Base-by-base conservation (phyloP, 768 basidiomycete species). In the Scleroderma citrinum region DNA sequence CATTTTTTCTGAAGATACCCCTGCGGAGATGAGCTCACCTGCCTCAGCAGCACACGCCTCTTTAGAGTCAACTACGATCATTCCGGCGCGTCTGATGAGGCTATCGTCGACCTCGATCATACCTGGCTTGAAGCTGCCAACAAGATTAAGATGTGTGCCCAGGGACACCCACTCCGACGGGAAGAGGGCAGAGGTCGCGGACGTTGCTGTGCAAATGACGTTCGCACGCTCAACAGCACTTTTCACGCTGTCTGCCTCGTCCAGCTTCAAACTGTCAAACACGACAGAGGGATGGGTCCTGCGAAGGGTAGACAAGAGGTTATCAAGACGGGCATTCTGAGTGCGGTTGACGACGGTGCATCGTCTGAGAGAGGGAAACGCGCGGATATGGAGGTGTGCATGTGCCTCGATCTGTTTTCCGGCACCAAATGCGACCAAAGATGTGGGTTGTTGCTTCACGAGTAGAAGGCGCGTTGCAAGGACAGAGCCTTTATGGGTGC, bases 41-140 rank as follows among this genome's bases (percentile, higher is more conserved):
- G 91, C 88, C 62, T 94, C 92, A 0, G 68, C 61, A n/a, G 71
- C 53, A 58, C 88, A 92, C 2, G 85, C 89, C 2, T 74, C 69
- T 39, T 72, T 65, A 1, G 87, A 90, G 63, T 95, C 92, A 0
- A 93, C 90, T 0, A 90, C 68, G 16, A 92, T 66, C 19, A 69
- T 59, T 43, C 64, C 70, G 0, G 83, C 81, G 2, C 87, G 71
- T 23, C 64, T 58, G 11, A 93, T 64, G 13, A 92, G 71, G 0
- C 66, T 69, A 0, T 57, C 62, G 23, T 87, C 82, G 7, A 92
- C 77, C 61, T 95, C 92, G 37, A 73, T 76, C 92, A 94, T 95
- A 3, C 68, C 59, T 1, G 86, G 86, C 16, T 75, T 92, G 59
- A 89, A 94, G 48, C 87, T 89, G 5, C 92, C 91, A 23, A 91